These are phyloP conservation scores for Annona squamosa DNA, from an alignment of 164 flowering plant genomes.

Conservation along the genomic window DNA sequence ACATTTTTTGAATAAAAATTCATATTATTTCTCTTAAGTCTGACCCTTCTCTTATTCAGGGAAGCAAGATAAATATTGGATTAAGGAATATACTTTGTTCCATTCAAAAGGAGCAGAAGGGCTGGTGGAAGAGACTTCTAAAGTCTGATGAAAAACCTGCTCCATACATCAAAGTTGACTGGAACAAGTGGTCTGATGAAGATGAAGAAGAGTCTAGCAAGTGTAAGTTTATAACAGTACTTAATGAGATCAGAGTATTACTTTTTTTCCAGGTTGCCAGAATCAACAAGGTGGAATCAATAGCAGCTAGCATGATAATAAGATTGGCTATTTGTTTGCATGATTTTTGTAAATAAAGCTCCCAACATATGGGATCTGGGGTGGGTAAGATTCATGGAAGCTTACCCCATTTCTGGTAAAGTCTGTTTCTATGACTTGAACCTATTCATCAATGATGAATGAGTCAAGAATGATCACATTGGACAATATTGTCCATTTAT, in stretches of 20 bases:
- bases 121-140: constrained; percentile 80
- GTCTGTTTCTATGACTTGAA: too few species aligned
- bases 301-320: too few species aligned
- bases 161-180: constrained; percentile 86
- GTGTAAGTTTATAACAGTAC: constrained; percentile 35
- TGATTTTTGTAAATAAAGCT: too few species aligned
- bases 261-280: not conserved
- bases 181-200: constrained; percentile 96
- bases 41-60: constrained; percentile 28
- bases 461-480: too few species aligned
- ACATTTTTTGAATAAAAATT: not conserved
- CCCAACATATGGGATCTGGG: too few species aligned
- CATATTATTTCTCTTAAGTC: not conserved
- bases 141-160: constrained; percentile 79
- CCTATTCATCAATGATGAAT: too few species aligned
- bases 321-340: too few species aligned
- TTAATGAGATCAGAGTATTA: not conserved
- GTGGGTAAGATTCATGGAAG: too few species aligned
- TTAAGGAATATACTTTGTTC: constrained; percentile 65
- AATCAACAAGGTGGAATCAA: too few species aligned
- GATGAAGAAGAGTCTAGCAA: constrained; percentile 60
- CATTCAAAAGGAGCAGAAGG: constrained; percentile 61
- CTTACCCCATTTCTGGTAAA: too few species aligned
- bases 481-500: too few species aligned
- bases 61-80: constrained; percentile 58